Base-by-base conservation (phyloP, 1,284 basidiomycete species). In the Lignosus rhinocerotis region DNA sequence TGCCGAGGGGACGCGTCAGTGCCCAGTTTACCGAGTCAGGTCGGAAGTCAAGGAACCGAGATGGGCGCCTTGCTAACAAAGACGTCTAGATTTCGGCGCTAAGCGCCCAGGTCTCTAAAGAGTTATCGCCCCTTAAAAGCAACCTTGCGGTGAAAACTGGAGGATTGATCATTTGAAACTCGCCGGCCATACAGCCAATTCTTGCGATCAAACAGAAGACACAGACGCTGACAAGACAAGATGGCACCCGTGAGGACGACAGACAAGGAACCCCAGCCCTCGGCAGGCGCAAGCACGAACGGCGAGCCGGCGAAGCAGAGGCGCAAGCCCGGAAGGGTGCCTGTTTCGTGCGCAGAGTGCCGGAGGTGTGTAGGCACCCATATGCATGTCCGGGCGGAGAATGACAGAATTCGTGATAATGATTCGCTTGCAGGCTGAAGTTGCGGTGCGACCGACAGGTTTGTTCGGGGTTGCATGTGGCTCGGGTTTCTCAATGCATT, bases 341-440 rank as follows among this genome's bases (percentile, higher is more conserved):
- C 87, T 6, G 87, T 88, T 10, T 85, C 85, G 17, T 90, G 88
- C 67, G 86, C 87, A 6, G 87, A 90, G 73, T 90, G 87, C 70
- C 77, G 88, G 62, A 76, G 81, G 81, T 81, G 52, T 58, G 75
- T 68, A 14, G 38, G 25, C 43, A 30, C 32, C 53, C 46, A 31
- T 50, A 46, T 50, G 31, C 56, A 51, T 47, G 51, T 54, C 51
- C 58, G 55, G 47, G 49, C 51, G 53, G 44, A 14, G 32, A 42
- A 39, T 12, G 41, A 17, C 10, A 6, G 41, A 19, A 17, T 17
- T 21, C 19, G n/a, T 43, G 41, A 43, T 14, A 39, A 10, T 14
- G 12, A 39, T 43, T 17, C 11, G 19, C 44, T 10, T 21, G 3
- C 55, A 83, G 89, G 55, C 76, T 91, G 54, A 92, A 91, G 70